Evolutionary conservation across 2,329 filamentous ascomycete genomes (phyloP), one percentile per base, ranked within the genome.

Genomic region (Periconia sp.): DNA sequence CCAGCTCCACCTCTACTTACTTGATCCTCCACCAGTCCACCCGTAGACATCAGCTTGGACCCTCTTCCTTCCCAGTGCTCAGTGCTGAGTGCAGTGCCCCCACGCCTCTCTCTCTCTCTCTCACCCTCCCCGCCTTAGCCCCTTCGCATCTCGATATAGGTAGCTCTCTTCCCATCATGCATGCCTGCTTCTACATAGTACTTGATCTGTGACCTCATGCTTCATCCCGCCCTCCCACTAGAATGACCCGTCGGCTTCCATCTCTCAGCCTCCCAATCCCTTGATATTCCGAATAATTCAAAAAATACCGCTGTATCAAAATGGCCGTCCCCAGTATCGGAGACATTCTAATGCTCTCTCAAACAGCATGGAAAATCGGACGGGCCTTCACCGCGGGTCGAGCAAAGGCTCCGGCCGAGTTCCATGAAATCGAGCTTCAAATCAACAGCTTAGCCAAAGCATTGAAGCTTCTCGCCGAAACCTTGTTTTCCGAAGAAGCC

Each of bases 311-410:
- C 3, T 3, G 23, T 27, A 27, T 27, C 41, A 60, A 50, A 23
- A 74, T 73, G 70, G 51, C 66, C 48, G 62, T 70, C 54, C 70
- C 69, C 52, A 74, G 57, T 27, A 65, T 72, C 53, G 77, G 76
- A 52, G 77, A 79, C 63, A 75, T 79, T 18, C 59, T 79, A 41
- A 75, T 77, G 71, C 68, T 79, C 15, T 78, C 76, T 6, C 76
- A 79, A 60, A 68, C 73, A 41, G 76, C 77, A 19, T 79, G 76
- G 76, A 77, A 73, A 56, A 74, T 76, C 41, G 76, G 75, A 23
- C 64, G 75, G 47, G 72, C 76, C 1, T 80, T 80, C 59, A 72
- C 70, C 6, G 65, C 76, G 18, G 74, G 73, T 23, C 70, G 72
- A 31, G 71, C 71, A 47, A 63, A 66, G 49, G 74, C 74, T 7